Evolutionary conservation across 2,329 filamentous ascomycete genomes (phyloP).

Genomic region (Arthrobotrys pseudoclavata): DNA sequence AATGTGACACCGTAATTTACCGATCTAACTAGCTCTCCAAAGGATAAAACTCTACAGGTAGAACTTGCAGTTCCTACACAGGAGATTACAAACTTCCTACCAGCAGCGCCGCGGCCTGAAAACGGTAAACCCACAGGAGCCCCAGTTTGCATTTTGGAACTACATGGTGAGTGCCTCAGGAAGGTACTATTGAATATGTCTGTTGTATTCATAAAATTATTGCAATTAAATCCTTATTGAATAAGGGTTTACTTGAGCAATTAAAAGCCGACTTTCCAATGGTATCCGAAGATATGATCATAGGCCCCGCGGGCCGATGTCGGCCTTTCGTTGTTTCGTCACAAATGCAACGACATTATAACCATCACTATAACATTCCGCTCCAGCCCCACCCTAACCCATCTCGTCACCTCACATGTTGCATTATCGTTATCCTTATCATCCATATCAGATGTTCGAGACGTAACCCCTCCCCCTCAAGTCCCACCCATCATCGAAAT

Average conservation of each 20-base stretch:
- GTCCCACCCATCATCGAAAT: neutral
- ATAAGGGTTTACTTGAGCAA: no score
- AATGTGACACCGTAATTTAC: neutral
- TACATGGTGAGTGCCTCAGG: neutral
- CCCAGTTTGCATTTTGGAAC: no score
- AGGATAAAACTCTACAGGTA: neutral
- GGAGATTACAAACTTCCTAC: no score
- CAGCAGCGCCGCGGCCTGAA: no score
- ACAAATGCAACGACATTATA: neutral
- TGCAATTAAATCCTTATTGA: no score
- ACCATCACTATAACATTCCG: neutral
- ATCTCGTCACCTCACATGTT: neutral
- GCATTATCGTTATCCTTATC: conserved; percentile 2
- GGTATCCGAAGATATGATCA: neutral
- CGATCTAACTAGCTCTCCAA: neutral
- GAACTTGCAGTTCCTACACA: no score
- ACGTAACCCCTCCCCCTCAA: neutral
- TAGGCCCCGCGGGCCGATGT: neutral
- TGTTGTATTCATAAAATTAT: no score
- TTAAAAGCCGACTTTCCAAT: no score
- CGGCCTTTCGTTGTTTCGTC: neutral
- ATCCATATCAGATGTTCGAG: neutral
- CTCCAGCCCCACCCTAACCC: neutral
- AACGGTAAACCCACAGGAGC: neutral
- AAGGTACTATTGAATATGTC: neutral